Evolutionary conservation across 2,329 filamentous ascomycete genomes (phyloP).

Genomic region (Alternaria novae-zelandiae): DNA sequence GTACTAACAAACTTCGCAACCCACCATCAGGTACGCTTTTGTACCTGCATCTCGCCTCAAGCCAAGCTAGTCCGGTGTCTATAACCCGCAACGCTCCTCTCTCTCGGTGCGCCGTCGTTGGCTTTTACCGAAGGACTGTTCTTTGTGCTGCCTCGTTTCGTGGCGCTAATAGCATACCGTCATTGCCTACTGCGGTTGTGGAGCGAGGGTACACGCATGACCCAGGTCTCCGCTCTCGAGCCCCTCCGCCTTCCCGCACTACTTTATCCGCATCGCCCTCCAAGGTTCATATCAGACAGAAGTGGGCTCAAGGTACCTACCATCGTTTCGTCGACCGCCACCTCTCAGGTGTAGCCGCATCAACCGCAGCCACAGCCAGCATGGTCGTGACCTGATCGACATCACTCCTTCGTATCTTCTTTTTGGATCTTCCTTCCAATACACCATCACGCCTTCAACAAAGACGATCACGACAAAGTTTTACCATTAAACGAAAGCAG

Average conservation of each 20-base stretch:
- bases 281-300: constrained; percentile 27
- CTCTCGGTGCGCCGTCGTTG: constrained; percentile 32
- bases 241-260: constrained; percentile 37
- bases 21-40: constrained; percentile 28
- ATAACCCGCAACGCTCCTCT: constrained; percentile 36
- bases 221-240: constrained; percentile 30
- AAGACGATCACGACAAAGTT: background rate
- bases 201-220: constrained; percentile 44
- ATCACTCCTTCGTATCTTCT: constrained; percentile 24
- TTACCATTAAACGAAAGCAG: background rate
- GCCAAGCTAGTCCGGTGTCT: constrained; percentile 27
- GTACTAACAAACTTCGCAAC: constrained; percentile 29
- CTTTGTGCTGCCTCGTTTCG: constrained; percentile 30
- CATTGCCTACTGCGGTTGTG: constrained; percentile 34
- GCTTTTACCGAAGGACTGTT: constrained; percentile 30
- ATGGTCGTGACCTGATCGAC: constrained; percentile 39
- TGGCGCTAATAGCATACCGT: constrained; percentile 39
- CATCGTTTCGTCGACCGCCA: constrained; percentile 26
- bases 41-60: constrained; percentile 38
- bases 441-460: background rate
- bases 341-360: constrained; percentile 22
- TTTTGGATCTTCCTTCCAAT: constrained; percentile 12
- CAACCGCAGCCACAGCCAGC: constrained; percentile 27
- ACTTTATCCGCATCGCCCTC: constrained; percentile 41
- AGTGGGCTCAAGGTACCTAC: constrained; percentile 24